Evolutionary conservation across 208 protist species (phyloP).

Genomic region (Crithidia mellificae): DNA sequence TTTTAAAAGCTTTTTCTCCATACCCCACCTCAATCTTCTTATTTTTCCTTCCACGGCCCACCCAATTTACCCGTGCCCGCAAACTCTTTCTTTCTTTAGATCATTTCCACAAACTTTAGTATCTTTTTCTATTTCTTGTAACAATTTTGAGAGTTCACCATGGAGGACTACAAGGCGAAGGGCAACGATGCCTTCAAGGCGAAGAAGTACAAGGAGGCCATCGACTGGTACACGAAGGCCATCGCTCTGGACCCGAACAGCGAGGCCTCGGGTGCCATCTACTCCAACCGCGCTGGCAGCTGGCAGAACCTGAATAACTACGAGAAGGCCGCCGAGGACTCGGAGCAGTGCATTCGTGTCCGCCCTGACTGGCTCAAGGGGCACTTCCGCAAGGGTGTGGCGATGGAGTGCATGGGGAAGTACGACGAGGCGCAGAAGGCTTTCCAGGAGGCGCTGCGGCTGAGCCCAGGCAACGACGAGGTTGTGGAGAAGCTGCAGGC

Average conservation of each 20-base stretch:
- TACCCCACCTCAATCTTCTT: too few species aligned
- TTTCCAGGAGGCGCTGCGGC: conserved; percentile 77
- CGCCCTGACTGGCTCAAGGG: conserved; percentile 91
- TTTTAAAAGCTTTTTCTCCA: too few species aligned
- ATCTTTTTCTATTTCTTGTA: neutral
- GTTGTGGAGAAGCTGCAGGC: conserved; percentile 71
- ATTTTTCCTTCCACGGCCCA: too few species aligned
- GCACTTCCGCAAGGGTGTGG: conserved; percentile 85
- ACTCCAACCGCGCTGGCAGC: conserved; percentile 91
- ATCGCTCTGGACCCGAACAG: conserved; percentile 74
- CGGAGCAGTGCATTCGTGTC: conserved; percentile 85
- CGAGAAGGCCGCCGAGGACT: conserved; percentile 72
- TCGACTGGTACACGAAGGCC: conserved; percentile 92
- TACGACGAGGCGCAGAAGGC: conserved; percentile 84
- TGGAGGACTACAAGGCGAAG: conserved; percentile 89
- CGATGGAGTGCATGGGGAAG: conserved; percentile 68
- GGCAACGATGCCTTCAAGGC: conserved; percentile 92
- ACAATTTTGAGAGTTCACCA: conserved; percentile 20
- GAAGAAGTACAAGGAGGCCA: conserved; percentile 86
- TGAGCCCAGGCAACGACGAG: conserved; percentile 80
- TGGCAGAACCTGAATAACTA: conserved; percentile 79
- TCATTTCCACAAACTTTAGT: too few species aligned
- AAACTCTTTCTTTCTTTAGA: too few species aligned
- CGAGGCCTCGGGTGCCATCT: conserved; percentile 79
- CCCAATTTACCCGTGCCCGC: too few species aligned